A percentile compares a stretch with the other conserved stretches of the same genome.
These are phyloP conservation scores for Exophiala spinifera DNA, from an alignment of 2,329 filamentous ascomycete genomes.

Conservation along the genomic window DNA sequence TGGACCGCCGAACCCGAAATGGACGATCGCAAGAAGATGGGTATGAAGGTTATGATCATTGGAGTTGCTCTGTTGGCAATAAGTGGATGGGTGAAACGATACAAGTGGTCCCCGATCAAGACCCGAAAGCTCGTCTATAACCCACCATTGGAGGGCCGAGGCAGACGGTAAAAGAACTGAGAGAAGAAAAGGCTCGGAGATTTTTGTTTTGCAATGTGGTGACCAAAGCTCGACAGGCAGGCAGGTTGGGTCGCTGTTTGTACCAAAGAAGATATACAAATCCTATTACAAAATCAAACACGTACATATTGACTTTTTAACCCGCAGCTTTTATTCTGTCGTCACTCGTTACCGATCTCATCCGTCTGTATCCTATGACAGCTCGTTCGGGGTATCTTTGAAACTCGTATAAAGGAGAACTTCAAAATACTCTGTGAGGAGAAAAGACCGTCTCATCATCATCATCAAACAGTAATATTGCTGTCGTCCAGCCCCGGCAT, in stretches of 20 bases:
- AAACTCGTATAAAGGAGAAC: not conserved
- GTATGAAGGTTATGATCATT: slow-evolving; percentile 88
- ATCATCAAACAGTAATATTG: not conserved
- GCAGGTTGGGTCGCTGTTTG: slow-evolving; percentile 11
- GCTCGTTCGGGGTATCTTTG: not conserved
- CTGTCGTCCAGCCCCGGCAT: not conserved
- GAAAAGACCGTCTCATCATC: not conserved
- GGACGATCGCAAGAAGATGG: slow-evolving; percentile 99
- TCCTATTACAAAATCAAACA: slow-evolving; percentile 9
- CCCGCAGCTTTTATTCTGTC: not conserved
- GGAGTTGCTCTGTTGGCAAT: slow-evolving; percentile 75
- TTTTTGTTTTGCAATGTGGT: slow-evolving; percentile 3
- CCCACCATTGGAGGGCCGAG: slow-evolving; percentile 35
- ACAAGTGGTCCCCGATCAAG: slow-evolving; percentile 98
- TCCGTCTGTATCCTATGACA: not conserved
- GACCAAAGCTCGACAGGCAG: not conserved
- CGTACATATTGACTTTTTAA: not conserved
- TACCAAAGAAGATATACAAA: slow-evolving; percentile 22
- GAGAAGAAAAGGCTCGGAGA: not conserved
- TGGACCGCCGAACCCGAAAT: slow-evolving; percentile 99
- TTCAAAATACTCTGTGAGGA: not conserved
- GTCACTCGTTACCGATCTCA: not conserved
- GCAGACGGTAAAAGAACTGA: not conserved
- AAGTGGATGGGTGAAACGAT: slow-evolving; percentile 97
- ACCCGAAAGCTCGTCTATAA: slow-evolving; percentile 88